Percentiles rank a stretch among this genome's conserved stretches.
Evolutionary conservation across 192 early-diverging fungal species (phyloP).

Genomic region (Thamnidium elegans): DNA sequence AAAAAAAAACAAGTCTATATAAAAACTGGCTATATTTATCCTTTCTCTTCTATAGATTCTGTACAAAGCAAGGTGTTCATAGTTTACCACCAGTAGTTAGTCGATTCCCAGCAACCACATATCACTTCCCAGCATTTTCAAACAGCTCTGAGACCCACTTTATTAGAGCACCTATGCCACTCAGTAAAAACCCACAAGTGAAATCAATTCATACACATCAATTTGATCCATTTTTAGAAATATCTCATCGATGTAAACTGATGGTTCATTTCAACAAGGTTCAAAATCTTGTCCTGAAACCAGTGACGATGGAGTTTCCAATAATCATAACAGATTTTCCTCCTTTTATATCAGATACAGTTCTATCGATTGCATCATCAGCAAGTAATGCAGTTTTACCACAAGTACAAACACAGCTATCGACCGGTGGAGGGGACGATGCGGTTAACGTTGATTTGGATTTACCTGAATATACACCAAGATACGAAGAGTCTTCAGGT

Average conservation of each 20-base stretch:
- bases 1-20: background rate
- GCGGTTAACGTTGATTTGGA: constrained; percentile 33
- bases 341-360: background rate
- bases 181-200: constrained; percentile 7
- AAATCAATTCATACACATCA: constrained; percentile 19
- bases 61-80: constrained; percentile 22
- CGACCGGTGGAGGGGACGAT: constrained; percentile 28
- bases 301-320: constrained; percentile 25
- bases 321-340: constrained; percentile 39
- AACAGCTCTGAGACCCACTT: constrained; percentile 34
- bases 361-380: constrained; percentile 8
- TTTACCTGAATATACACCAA: constrained; percentile 38
- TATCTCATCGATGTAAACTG: constrained; percentile 25
- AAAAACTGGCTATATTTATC: background rate
- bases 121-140: constrained; percentile 25
- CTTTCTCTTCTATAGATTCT: constrained; percentile 18
- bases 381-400: background rate
- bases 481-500: constrained; percentile 14
- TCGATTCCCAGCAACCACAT: constrained; percentile 21
- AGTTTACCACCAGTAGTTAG: constrained; percentile 25
- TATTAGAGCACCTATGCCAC: constrained; percentile 30
- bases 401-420: background rate
- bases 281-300: background rate
- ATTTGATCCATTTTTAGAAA: constrained; percentile 33
- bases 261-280: constrained; percentile 26